Conservation (phyloP, 352 stramenopile genomes). For the Phytophthora pluvialis region DNA sequence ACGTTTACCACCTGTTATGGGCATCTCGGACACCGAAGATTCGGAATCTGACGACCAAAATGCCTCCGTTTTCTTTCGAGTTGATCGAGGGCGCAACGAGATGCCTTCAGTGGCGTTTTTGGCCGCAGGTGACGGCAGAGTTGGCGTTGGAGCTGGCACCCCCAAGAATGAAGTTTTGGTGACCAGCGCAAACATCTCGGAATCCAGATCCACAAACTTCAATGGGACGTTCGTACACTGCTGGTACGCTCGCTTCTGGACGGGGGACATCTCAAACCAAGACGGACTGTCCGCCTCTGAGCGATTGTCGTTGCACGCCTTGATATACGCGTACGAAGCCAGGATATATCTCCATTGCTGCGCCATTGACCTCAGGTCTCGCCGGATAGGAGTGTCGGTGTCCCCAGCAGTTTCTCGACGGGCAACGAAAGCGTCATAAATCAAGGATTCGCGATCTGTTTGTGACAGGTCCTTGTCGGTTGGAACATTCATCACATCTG, state of each 20-base stretch:
- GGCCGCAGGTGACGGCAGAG: constrained; percentile 19
- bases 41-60: constrained; percentile 49
- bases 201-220: constrained; percentile 52
- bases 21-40: constrained; percentile 21
- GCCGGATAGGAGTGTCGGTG: constrained; percentile 23
- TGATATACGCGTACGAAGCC: constrained; percentile 52
- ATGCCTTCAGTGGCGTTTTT: constrained; percentile 30
- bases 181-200: constrained; percentile 45
- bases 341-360: constrained; percentile 50
- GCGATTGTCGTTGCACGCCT: constrained; percentile 42
- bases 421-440: constrained; percentile 44
- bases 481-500: constrained; percentile 44
- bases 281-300: constrained; percentile 28
- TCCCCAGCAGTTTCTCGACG: constrained; percentile 35
- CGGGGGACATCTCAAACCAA: constrained; percentile 44
- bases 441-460: constrained; percentile 38
- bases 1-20: constrained; percentile 3
- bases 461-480: constrained; percentile 30
- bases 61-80: constrained; percentile 34
- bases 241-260: constrained; percentile 47
- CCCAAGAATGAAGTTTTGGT: constrained; percentile 46
- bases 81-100: constrained; percentile 34
- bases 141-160: constrained; percentile 5
- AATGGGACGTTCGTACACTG: constrained; percentile 45
- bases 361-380: constrained; percentile 41